phyloP scores from a whole-genome alignment of 306 rosid species.

The Pachyrhizus erosus region DNA sequence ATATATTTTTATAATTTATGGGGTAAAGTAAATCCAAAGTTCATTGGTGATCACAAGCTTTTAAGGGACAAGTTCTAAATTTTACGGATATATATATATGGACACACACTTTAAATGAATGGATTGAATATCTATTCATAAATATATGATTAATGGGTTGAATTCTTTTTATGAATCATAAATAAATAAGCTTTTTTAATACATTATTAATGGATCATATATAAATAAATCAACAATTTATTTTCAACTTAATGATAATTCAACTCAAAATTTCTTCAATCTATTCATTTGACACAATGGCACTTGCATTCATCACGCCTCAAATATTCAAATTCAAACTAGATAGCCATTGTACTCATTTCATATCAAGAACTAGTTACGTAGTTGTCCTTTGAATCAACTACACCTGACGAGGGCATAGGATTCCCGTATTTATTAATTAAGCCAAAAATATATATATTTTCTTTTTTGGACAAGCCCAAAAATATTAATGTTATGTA shows the following conservation, averaged over 20 bases:
- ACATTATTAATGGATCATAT: neutral
- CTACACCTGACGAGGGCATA: slow-evolving; percentile 33
- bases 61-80: neutral
- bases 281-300: neutral
- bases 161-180: neutral
- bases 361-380: neutral
- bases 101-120: neutral
- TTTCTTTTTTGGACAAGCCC: no score
- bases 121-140: neutral
- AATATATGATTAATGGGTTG: neutral
- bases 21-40: neutral
- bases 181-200: neutral
- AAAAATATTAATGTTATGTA: slow-evolving; percentile 50
- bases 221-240: neutral
- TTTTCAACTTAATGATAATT: neutral
- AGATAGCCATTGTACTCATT: neutral
- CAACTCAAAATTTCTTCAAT: neutral
- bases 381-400: slow-evolving; percentile 10
- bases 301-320: neutral
- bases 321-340: slow-evolving; percentile 19
- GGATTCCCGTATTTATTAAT: slow-evolving; percentile 49
- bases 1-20: neutral
- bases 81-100: no score
- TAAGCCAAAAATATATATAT: slow-evolving; percentile 33
- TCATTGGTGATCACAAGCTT: neutral